Base-by-base conservation (phyloP, 805 yeast species). In the Clavispora asparagi region DNA sequence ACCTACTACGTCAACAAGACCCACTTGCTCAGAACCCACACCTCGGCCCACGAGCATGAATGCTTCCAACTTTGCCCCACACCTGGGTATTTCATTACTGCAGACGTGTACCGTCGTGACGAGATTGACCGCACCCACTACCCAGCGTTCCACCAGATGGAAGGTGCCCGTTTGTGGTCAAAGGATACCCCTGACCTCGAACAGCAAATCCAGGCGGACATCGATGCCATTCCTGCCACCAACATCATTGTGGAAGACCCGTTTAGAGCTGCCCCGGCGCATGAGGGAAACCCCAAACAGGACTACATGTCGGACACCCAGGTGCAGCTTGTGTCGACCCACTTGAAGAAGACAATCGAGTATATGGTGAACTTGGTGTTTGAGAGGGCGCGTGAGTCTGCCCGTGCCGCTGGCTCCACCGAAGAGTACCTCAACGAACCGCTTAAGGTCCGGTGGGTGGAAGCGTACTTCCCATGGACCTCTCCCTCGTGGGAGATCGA, bases 401-500 rank as follows among this genome's bases (percentile, higher is more conserved):
- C 88, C 6, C 70, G 74, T 47, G 56, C 71, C 17, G 81, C 85
- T 0, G 90, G 90, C 0, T 71, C 80, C 1, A 65, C 71, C 1
- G 76, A 72, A 31, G 81, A 77, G 6, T 84, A 82, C 54, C 64
- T 83, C 51, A 76, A 81, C 48, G 85, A 83, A 55, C 96, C 96
- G 7, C 73, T 94, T 50, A 83, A 79, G 59, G 87, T 91, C 16
- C 77, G 98, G 55, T 94, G 99, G 99, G 85, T 90, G 30, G 95
- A 88, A 58, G 95, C 94, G 0, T 88, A 83, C 59, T 94, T 94
- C 71, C 99, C 99, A 4, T 94, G 98, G 97, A 94, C 99, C 3
- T 82, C 96, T 1, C 99, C 99, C 4, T 87, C 96, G 38, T 94
- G 96, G 95, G 97, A 94, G 60, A 89, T 95, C 55, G 99, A 94